Base-by-base conservation (phyloP, 2,329 filamentous ascomycete genomes). In the Neofusicoccum kwambonambiense region DNA sequence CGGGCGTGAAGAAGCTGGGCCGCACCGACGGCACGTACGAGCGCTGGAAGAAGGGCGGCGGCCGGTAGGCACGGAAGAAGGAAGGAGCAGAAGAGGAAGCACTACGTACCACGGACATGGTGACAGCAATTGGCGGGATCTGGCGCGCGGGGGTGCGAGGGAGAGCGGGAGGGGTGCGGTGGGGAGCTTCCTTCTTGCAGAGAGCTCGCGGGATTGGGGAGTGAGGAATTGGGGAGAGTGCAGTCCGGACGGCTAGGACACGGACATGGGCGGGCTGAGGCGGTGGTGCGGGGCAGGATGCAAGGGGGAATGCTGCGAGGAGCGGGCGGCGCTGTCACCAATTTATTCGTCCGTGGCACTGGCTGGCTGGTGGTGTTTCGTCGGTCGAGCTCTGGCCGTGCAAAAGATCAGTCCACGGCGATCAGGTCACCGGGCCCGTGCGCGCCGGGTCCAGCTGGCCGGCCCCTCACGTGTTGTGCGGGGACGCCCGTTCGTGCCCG, bases 31-130 rank as follows among this genome's bases (percentile, higher is more conserved):
- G 54, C 35, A 45, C 44, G 41, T 42, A 64, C 35, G 63, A 64
- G 51, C 54, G 56, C 31, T 64, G 63, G 63, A 64, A 64, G 45
- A 44, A 64, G 22, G 12, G 45, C 13, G 52, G 51, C n/a, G 56
- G 56, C 27, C 56, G 56, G 56, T 45, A 45, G n/a, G 56, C 41
- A 42, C 62, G 62, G 50, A 64, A 47, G 51, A 49, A 49, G 2
- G 31, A 31, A 17, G 57, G 57, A 39, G 60, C 45, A 42, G 45
- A 56, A 15, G 62, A 39, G 31, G 41, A 22, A 22, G 31, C 37
- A 22, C 39, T 41, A 64, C 62, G 52, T 64, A 64, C 63, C 63
- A 64, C 63, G 63, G 63, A 64, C 63, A 64, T 64, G 47, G 49
- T 64, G 52, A 54, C 47, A 51, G 61, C 39, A 34, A 22, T 19